Evolutionary conservation across 768 basidiomycete genomes (phyloP), one percentile per base, ranked within the genome.

Genomic region (Gloeopeniophorella convolvens): DNA sequence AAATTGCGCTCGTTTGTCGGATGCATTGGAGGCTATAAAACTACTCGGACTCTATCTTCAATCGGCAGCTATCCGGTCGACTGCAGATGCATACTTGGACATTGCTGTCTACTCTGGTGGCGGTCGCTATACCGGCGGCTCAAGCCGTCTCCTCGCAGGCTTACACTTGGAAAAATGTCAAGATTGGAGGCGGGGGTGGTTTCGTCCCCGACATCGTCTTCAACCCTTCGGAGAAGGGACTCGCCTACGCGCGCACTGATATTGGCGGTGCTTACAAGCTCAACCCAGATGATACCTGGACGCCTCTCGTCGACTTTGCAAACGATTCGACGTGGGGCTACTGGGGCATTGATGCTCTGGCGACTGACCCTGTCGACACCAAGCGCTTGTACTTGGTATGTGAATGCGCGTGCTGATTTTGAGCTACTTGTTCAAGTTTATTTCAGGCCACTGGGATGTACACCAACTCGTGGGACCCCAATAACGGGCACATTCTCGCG

Each of bases 231-330:
- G 65, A 78, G 60, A 75, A 78, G 71, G 81, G 80, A 27, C 63
- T 82, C 10, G 79, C 76, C 3, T 83, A 78, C 61, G 79, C 77
- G n/a, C 76, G 82, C 20, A 82, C 80, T 8, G 82, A 83, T 62
- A 81, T 84, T 31, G 80, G 81, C 46, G 81, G 80, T 23, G 79
- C 77, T 18, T 82, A 83, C 64, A 78, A 71, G 58, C 64, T 83
- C 59, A 82, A 83, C 59, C 33, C 77, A 2, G 76, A 80, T 57
- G 75, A 79, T 44, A 66, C 77, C 2, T 83, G 82, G 82, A 78
- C 77, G 0, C 79, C 81, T 33, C 65, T 83, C 18, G 67, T 80
- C 31, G 82, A 83, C 59, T 82, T 78, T 50, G 72, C 60, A 24
- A 66, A 68, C 50, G 50, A 69, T 55, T 70, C 68, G 64, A 59